These are phyloP conservation scores for Scalesia atractyloides DNA, from an alignment of 129 eudicot genomes.

Conservation along the genomic window DNA sequence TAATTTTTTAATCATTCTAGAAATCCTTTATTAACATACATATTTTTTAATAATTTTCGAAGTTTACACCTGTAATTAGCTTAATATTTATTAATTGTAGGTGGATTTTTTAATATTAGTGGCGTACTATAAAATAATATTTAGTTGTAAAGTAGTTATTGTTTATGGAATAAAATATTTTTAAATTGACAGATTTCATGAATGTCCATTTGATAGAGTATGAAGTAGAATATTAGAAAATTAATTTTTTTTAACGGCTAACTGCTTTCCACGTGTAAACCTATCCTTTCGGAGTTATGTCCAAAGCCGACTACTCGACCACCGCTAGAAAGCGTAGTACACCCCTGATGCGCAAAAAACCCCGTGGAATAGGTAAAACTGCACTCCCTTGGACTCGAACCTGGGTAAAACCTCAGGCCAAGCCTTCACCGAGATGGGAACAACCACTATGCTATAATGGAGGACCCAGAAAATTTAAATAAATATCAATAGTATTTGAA, in stretches of 20 bases:
- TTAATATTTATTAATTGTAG: background rate
- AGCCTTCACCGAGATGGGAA: no score
- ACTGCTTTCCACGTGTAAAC: no score
- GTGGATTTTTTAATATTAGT: background rate
- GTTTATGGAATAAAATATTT: constrained; percentile 20
- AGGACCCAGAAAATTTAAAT: constrained; percentile 12
- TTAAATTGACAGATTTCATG: constrained; percentile 17
- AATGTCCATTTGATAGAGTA: background rate
- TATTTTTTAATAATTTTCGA: background rate
- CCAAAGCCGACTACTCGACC: no score
- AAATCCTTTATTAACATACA: background rate
- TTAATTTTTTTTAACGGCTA: no score
- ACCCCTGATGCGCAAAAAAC: no score
- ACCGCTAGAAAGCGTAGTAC: no score
- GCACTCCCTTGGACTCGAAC: no score
- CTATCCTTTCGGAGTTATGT: no score
- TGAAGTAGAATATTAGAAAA: no score
- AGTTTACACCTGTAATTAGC: background rate
- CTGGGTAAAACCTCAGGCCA: no score
- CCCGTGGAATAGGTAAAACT: no score
- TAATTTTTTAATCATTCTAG: background rate
- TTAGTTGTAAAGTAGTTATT: background rate
- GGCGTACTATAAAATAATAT: constrained; percentile 15
- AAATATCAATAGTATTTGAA: background rate
- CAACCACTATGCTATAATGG: no score